Conservation (phyloP, 2,329 filamentous ascomycete genomes). For the Cordyceps cicadae region DNA sequence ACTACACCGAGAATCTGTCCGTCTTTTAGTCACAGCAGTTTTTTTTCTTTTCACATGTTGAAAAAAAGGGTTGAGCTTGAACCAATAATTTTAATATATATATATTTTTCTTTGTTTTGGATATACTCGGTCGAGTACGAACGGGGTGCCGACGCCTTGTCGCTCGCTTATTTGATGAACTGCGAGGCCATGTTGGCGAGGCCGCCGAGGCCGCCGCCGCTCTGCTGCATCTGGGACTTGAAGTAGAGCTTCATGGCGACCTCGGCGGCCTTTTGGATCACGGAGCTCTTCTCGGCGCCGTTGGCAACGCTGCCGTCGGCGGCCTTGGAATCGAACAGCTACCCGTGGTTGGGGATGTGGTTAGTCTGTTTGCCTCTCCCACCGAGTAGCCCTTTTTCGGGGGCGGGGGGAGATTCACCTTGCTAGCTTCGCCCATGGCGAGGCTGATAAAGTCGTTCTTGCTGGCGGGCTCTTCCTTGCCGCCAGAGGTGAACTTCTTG, state of each 20-base stretch:
- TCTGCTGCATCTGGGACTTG: constrained; percentile 56
- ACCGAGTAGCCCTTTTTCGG: too few species aligned
- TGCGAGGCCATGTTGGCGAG: constrained; percentile 40
- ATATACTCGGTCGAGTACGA: not conserved
- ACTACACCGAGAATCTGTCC: not conserved
- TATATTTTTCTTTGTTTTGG: not conserved
- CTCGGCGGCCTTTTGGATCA: constrained; percentile 70
- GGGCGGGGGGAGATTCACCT: constrained; percentile 37
- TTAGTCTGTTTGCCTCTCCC: not conserved
- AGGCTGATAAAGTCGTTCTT: constrained; percentile 77
- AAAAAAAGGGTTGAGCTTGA: not conserved
- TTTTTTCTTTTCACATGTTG: not conserved
- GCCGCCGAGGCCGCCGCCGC: constrained; percentile 23
- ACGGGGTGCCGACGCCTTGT: not conserved
- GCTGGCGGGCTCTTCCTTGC: constrained; percentile 43
- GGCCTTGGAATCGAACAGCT: constrained; percentile 54
- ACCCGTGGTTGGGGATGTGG: not conserved
- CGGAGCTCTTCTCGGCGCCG: constrained; percentile 69
- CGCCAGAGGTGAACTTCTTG: constrained; percentile 64
- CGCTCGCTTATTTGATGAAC: constrained; percentile 29
- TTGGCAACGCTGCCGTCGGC: constrained; percentile 44
- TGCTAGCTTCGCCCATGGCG: constrained; percentile 81
- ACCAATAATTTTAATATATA: not conserved
- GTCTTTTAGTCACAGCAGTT: not conserved
- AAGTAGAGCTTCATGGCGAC: constrained; percentile 88